Conservation (phyloP, 2,329 filamentous ascomycete genomes). For the Pestalotiopsis fici region DNA sequence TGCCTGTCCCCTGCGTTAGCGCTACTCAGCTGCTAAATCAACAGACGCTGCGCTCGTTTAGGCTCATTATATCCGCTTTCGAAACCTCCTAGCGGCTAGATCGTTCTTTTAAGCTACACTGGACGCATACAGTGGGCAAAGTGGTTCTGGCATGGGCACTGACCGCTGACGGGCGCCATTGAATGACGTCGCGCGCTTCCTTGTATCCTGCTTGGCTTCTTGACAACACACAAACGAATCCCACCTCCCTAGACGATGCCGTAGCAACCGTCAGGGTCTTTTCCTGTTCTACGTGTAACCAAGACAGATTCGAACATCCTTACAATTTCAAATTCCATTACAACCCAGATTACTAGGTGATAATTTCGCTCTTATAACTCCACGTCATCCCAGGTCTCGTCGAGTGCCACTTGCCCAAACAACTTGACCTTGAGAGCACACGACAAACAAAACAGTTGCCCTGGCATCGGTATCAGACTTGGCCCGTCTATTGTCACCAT, state of each 20-base stretch:
- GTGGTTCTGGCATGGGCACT: not conserved
- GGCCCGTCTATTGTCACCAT: no score
- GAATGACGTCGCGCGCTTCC: not conserved
- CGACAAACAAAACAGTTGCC: not conserved
- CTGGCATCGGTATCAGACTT: no score
- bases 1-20: not conserved
- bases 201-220: not conserved
- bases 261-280: not conserved
- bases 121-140: not conserved
- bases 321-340: not conserved
- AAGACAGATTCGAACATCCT: not conserved
- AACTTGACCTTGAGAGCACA: not conserved
- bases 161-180: not conserved
- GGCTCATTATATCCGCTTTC: not conserved
- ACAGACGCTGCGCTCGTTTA: not conserved
- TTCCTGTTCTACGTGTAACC: not conserved
- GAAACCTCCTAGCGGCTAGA: not conserved
- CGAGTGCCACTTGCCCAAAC: not conserved
- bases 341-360: not conserved
- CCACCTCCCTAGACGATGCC: not conserved
- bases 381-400: not conserved
- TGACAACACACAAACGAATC: not conserved
- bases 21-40: not conserved
- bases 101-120: not conserved
- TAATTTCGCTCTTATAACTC: not conserved